Evolutionary conservation across 2,329 filamentous ascomycete species (phyloP).

Genomic region (Fusarium nelsonii): DNA sequence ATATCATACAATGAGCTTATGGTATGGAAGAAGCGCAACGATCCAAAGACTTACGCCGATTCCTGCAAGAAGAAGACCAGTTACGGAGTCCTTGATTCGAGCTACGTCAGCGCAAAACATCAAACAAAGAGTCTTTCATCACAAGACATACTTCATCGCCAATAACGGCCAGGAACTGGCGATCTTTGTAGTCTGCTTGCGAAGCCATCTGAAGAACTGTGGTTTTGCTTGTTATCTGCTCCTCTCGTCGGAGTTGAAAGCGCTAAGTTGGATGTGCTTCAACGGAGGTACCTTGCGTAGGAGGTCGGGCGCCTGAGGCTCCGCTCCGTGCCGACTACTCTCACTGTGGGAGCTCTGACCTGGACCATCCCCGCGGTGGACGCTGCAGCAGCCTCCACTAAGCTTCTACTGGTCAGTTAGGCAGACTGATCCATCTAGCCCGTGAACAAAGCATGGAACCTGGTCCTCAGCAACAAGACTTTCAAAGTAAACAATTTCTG

Average conservation of each 20-base stretch:
- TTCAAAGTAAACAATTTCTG: conserved; percentile 48
- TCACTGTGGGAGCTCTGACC: conserved; percentile 46
- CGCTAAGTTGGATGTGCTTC: conserved; percentile 26
- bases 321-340: conserved; percentile 36
- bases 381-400: conserved; percentile 18
- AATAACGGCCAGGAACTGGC: conserved; percentile 97
- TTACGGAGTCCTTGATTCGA: conserved; percentile 84
- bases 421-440: conserved; percentile 27
- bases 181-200: conserved; percentile 78
- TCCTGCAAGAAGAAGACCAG: conserved; percentile 92
- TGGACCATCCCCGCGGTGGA: conserved; percentile 46
- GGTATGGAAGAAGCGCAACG: neutral
- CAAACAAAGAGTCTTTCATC: conserved; percentile 8
- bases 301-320: conserved; percentile 44
- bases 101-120: conserved; percentile 46
- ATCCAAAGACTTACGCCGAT: conserved; percentile 76
- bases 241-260: conserved; percentile 33
- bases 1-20: conserved; percentile 6
- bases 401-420: conserved; percentile 29
- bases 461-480: conserved; percentile 37
- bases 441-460: conserved; percentile 37
- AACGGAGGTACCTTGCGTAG: conserved; percentile 11
- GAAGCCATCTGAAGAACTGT: conserved; percentile 58
- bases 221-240: conserved; percentile 22
- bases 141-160: conserved; percentile 82